A percentile compares a stretch with the other conserved stretches of the same genome.
phyloP scores from a whole-genome alignment of 2,329 filamentous ascomycete genomes.

The Achaetomium macrosporum region DNA sequence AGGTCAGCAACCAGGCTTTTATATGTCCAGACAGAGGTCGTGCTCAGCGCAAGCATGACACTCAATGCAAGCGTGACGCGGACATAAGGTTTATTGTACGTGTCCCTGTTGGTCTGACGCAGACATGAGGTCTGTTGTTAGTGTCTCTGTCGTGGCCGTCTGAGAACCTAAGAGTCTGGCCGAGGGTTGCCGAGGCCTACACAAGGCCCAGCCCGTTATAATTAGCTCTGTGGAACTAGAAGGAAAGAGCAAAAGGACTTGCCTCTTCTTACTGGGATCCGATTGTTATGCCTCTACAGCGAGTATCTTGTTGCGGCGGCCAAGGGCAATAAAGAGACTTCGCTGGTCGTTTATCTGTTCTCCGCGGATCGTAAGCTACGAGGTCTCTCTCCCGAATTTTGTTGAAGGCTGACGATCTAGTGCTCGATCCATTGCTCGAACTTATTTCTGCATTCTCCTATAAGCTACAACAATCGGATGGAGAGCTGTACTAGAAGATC shows the following conservation, averaged over 20 bases:
- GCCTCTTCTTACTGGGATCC: slow-evolving; percentile 10
- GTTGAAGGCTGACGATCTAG: slow-evolving; percentile 3
- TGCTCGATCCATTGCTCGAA: slow-evolving; percentile 9
- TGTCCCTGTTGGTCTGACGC: too few relatives aligned
- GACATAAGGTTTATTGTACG: too few relatives aligned
- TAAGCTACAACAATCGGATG: slow-evolving; percentile 6
- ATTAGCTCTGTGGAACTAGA: slow-evolving; percentile 9
- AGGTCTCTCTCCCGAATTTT: neutral
- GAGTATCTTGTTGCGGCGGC: slow-evolving; percentile 9
- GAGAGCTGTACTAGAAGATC: slow-evolving; percentile 10
- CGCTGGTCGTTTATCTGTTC: slow-evolving; percentile 10
- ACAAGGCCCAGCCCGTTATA: too few relatives aligned
- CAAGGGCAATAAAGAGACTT: slow-evolving; percentile 7
- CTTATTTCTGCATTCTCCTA: slow-evolving; percentile 5
- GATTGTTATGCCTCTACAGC: slow-evolving; percentile 11
- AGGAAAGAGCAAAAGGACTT: slow-evolving; percentile 5
- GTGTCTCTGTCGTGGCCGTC: too few relatives aligned
- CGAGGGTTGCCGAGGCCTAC: too few relatives aligned
- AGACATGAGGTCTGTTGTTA: too few relatives aligned
- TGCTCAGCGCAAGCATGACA: too few relatives aligned
- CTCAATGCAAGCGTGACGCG: too few relatives aligned
- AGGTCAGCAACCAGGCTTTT: too few relatives aligned
- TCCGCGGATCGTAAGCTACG: slow-evolving; percentile 4
- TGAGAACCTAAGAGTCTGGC: too few relatives aligned
- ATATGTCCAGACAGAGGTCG: too few relatives aligned